phyloP scores from a whole-genome alignment of 2,329 filamentous ascomycete genomes.

The Eutypa lata region DNA sequence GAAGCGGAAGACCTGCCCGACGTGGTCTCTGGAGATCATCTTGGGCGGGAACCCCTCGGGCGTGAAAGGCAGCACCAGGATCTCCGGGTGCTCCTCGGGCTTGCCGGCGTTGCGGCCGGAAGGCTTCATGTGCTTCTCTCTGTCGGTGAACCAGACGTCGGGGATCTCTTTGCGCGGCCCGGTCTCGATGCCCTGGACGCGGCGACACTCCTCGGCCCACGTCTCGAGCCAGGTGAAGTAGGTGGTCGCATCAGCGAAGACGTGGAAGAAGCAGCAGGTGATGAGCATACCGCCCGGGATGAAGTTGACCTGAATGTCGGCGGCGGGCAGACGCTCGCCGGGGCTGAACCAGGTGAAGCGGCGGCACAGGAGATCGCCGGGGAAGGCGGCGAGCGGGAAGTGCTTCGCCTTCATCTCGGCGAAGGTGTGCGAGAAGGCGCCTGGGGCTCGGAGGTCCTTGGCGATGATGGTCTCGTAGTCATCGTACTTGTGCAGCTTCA shows the following conservation, averaged over 20 bases:
- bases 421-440: conserved; percentile 21
- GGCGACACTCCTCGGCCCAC: conserved; percentile 34
- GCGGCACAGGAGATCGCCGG: neutral
- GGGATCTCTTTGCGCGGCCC: neutral
- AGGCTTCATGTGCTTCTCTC: neutral
- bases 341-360: conserved; percentile 1
- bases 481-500: conserved; percentile 26
- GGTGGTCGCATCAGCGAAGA: conserved; percentile 31
- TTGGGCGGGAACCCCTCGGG: conserved; percentile 28
- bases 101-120: neutral
- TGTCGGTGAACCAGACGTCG: neutral
- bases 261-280: conserved; percentile 26
- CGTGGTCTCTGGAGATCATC: conserved; percentile 27
- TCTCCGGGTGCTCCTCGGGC: conserved; percentile 24
- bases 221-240: conserved; percentile 30
- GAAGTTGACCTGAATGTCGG: conserved; percentile 27
- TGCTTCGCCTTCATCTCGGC: conserved; percentile 21
- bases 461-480: conserved; percentile 21
- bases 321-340: conserved; percentile 16
- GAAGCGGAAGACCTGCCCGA: conserved; percentile 31
- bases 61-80: conserved; percentile 27
- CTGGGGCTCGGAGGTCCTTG: conserved; percentile 23
- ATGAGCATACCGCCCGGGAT: conserved; percentile 25
- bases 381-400: conserved; percentile 17
- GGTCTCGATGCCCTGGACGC: conserved; percentile 20